phyloP scores from a whole-genome alignment of 768 basidiomycete genomes.

The Termitomyces sp. region DNA sequence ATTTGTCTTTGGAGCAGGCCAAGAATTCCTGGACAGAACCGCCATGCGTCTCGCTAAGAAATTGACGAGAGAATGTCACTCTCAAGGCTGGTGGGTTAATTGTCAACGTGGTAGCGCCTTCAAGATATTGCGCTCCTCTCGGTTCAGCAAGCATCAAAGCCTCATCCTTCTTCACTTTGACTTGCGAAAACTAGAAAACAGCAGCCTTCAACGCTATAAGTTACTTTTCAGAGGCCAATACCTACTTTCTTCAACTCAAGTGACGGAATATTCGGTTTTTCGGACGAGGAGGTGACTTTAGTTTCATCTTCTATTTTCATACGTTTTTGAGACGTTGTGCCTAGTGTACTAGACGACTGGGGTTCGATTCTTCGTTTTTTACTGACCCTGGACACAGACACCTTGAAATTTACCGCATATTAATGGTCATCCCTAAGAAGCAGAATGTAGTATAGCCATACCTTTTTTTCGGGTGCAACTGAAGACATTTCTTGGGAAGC shows the following conservation, averaged over 20 bases:
- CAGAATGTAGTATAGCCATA: background rate
- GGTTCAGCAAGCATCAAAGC: background rate
- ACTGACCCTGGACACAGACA: background rate
- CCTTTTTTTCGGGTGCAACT: no score
- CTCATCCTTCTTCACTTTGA: constrained; percentile 2
- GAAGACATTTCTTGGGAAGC: no score
- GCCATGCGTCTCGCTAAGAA: background rate
- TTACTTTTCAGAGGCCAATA: background rate
- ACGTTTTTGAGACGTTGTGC: background rate
- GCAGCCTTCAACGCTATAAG: background rate
- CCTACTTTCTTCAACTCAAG: background rate
- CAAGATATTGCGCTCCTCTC: background rate
- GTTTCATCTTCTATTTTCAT: background rate
- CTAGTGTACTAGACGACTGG: background rate
- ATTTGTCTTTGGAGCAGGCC: background rate
- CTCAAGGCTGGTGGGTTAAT: constrained; percentile 2
- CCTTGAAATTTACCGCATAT: background rate
- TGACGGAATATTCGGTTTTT: background rate
- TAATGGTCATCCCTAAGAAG: no score
- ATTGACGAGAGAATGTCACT: background rate
- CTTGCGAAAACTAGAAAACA: background rate
- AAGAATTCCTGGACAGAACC: background rate
- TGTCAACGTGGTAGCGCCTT: background rate
- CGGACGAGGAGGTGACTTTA: background rate
- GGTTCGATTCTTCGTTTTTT: background rate